These are phyloP conservation scores for Xylariales sp. DNA, from an alignment of 2,329 filamentous ascomycete genomes.

Conservation along the genomic window DNA sequence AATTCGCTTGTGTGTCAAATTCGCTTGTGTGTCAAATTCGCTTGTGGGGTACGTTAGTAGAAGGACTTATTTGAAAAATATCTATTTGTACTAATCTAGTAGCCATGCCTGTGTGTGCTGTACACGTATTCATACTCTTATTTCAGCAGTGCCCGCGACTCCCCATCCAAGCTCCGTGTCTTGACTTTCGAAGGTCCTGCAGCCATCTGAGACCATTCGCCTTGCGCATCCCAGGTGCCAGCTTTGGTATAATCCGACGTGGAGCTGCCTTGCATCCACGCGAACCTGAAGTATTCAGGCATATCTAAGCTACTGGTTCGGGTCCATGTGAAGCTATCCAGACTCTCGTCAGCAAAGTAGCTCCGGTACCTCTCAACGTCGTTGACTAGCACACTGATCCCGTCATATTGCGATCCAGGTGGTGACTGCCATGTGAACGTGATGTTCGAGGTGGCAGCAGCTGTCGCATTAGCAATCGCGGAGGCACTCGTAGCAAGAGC, in stretches of 20 bases:
- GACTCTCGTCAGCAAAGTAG: slow-evolving; percentile 56
- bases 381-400: slow-evolving; percentile 76
- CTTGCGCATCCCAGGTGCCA: slow-evolving; percentile 61
- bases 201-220: slow-evolving; percentile 63
- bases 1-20: too few relatives aligned
- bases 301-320: slow-evolving; percentile 39
- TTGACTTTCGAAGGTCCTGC: slow-evolving; percentile 51
- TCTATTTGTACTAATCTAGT: too few relatives aligned
- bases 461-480: not conserved
- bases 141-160: slow-evolving; percentile 6
- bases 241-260: slow-evolving; percentile 72
- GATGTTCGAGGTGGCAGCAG: slow-evolving; percentile 54
- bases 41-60: too few relatives aligned
- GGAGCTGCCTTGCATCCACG: slow-evolving; percentile 61
- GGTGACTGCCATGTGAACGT: slow-evolving; percentile 51
- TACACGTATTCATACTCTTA: too few relatives aligned
- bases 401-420: slow-evolving; percentile 56
- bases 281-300: slow-evolving; percentile 76
- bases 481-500: slow-evolving; percentile 30
- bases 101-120: too few relatives aligned
- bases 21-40: too few relatives aligned
- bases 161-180: slow-evolving; percentile 15
- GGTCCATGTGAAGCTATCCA: slow-evolving; percentile 53
- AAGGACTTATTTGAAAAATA: too few relatives aligned
- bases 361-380: slow-evolving; percentile 77